phyloP scores from a whole-genome alignment of 257 asterid species.

The Henckelia pumila region DNA sequence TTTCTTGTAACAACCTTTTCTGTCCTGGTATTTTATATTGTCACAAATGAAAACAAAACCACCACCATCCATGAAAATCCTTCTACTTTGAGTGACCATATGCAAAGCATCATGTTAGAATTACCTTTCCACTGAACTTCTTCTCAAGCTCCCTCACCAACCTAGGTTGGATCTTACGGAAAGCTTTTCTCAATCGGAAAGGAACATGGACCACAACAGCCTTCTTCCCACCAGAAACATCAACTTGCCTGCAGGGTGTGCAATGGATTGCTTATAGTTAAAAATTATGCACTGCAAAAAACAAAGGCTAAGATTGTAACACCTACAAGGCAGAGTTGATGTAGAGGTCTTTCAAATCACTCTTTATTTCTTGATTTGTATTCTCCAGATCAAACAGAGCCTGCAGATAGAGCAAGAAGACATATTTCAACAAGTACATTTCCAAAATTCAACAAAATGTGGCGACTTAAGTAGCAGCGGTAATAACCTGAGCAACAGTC shows the following conservation, averaged over 20 bases:
- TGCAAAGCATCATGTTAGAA: not conserved
- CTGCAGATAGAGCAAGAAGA: constrained; percentile 28
- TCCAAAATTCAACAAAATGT: not conserved
- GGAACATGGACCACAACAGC: constrained; percentile 91
- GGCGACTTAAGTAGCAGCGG: not conserved
- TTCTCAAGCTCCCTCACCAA: constrained; percentile 89
- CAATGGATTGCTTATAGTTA: not conserved
- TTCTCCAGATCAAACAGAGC: constrained; percentile 83
- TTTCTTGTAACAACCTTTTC: not conserved
- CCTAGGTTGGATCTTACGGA: constrained; percentile 84
- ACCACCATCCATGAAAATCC: not conserved
- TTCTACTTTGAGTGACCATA: constrained; percentile 9
- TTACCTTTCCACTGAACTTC: constrained; percentile 95
- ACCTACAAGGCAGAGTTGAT: constrained; percentile 80
- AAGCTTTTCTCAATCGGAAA: constrained; percentile 70
- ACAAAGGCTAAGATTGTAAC: constrained; percentile 11
- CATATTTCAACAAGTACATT: not conserved
- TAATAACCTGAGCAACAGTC: constrained; percentile 38
- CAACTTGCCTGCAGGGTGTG: constrained; percentile 55
- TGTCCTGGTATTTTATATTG: not conserved
- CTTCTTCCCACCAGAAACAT: constrained; percentile 69
- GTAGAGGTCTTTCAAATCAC: constrained; percentile 80
- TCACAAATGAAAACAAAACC: not conserved
- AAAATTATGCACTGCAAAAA: not conserved
- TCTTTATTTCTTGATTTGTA: constrained; percentile 76